Conservation (phyloP, 2,329 filamentous ascomycete genomes). For the Cordyceps javanica region DNA sequence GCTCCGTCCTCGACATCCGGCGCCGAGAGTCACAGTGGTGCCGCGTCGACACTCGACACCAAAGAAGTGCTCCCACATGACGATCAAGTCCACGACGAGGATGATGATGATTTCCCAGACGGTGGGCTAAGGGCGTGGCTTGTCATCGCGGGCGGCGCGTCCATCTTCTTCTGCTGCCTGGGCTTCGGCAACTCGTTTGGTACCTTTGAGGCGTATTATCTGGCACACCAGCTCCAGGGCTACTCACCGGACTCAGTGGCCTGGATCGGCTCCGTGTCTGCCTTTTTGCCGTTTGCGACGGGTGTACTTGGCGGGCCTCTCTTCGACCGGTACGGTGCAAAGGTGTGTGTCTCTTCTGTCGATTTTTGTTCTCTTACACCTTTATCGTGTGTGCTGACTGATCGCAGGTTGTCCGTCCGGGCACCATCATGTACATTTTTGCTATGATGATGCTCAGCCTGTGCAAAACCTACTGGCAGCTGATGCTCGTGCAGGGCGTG, state of each 20-base stretch:
- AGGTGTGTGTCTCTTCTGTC: neutral
- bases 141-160: slow-evolving; percentile 16
- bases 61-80: neutral
- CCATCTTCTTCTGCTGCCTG: slow-evolving; percentile 21
- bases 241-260: slow-evolving; percentile 21
- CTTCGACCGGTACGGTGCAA: slow-evolving; percentile 18
- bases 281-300: slow-evolving; percentile 20
- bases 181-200: slow-evolving; percentile 24
- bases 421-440: slow-evolving; percentile 21
- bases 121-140: slow-evolving; percentile 15
- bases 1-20: no score
- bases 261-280: slow-evolving; percentile 22
- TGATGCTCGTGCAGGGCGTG: slow-evolving; percentile 49
- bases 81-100: neutral
- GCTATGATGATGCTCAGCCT: slow-evolving; percentile 42
- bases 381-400: neutral
- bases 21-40: no score
- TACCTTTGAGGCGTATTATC: slow-evolving; percentile 23
- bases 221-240: slow-evolving; percentile 19
- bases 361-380: no score
- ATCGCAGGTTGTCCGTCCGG: slow-evolving; percentile 17
- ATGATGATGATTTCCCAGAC: slow-evolving; percentile 9
- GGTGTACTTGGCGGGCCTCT: slow-evolving; percentile 17
- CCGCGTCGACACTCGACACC: neutral
- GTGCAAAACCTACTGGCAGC: slow-evolving; percentile 46